Conservation (phyloP, 345 rosid species). For the Ricinus communis region DNA sequence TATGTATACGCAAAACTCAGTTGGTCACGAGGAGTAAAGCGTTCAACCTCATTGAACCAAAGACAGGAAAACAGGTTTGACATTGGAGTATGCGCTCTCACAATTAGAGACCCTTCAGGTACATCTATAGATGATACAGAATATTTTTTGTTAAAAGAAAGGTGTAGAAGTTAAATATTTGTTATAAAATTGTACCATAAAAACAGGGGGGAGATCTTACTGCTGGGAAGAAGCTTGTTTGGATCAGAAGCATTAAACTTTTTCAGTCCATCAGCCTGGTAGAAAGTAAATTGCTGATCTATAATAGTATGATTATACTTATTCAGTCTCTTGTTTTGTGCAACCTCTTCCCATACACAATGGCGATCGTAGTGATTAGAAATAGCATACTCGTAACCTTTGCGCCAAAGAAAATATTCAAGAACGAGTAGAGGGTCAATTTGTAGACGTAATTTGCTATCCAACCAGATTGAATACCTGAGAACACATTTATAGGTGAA, state of each 20-base stretch:
- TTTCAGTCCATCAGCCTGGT: slow-evolving; percentile 81
- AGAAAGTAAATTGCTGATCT: slow-evolving; percentile 79
- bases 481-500: slow-evolving; percentile 8
- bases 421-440: slow-evolving; percentile 77
- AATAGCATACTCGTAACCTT: slow-evolving; percentile 90
- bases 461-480: slow-evolving; percentile 99
- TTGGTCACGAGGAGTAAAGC: slow-evolving; percentile 96
- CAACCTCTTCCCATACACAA: slow-evolving; percentile 98
- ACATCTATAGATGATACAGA: slow-evolving; percentile 60
- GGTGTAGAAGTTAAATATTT: neutral
- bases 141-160: neutral
- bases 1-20: slow-evolving; percentile 88
- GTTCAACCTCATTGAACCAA: slow-evolving; percentile 98
- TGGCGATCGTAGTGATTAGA: slow-evolving; percentile 95
- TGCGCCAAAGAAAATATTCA: slow-evolving; percentile 93
- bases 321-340: slow-evolving; percentile 87
- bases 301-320: slow-evolving; percentile 87
- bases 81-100: slow-evolving; percentile 96
- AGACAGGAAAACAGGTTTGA: slow-evolving; percentile 96
- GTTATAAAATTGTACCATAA: neutral
- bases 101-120: slow-evolving; percentile 93
- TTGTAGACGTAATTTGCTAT: slow-evolving; percentile 92
- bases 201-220: slow-evolving; percentile 40
- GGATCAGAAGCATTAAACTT: slow-evolving; percentile 78
- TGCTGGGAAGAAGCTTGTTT: slow-evolving; percentile 89